Evolutionary conservation across 2,329 filamentous ascomycete species (phyloP), one percentile per base, ranked within the genome.

Genomic region (Chaetomium olivaceum): DNA sequence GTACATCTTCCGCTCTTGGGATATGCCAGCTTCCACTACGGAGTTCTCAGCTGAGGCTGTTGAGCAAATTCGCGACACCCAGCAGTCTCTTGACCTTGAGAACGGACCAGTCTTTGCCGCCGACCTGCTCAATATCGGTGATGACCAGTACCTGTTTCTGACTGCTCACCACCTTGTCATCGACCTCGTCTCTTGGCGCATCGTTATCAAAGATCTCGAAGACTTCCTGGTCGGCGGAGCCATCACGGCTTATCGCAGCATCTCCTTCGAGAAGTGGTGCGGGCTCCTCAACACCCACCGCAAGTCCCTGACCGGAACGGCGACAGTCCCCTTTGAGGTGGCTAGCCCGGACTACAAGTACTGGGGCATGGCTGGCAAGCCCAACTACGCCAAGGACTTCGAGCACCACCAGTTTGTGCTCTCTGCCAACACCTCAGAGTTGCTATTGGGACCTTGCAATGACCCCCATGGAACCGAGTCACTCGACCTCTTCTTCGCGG

Each of bases 181-280:
- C 16, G 80, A 82, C 58, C 66, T 81, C 7, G 78, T 82, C 1
- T 80, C 79, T 0, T 82, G 80, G 80, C 73, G 78, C 12, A 74
- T 79, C 2, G 72, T 82, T 2, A 68, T 81, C 0, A 74, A 78
- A 51, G 79, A 82, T 51, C 72, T 82, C 0, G 79, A 82, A 60
- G 71, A 65, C 14, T 61, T 72, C 9, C 67, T 78, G 2, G 69
- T 81, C 4, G 51, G 58, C 7, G 29, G 66, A 0, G 43, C 58
- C 6, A 61, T 62, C 0, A 19, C 66, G 66, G 7, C 70, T 65
- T 23, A 60, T 3, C 68, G 65, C 16, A 68, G 63, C 50, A 33
- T 65, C 33, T 70, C 75, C 0, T 81, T 81, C 65, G 75, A 77
- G 48, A 73, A 69, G 19, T 81, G 79, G 79, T 71, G 71, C 19